Conservation (phyloP, 257 asterid species). For the Striga asiatica region DNA sequence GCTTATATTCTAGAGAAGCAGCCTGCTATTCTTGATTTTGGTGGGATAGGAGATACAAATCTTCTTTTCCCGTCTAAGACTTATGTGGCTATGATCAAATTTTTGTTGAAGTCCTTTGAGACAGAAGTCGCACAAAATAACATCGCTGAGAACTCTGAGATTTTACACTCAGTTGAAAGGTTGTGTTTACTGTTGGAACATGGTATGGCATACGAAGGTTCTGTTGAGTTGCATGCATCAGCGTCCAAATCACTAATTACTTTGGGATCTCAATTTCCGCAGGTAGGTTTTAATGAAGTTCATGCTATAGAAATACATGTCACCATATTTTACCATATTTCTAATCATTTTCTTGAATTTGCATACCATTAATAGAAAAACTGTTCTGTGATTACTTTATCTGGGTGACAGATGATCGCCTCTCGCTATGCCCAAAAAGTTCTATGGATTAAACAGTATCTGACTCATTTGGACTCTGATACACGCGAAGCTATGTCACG, state of each 20-base stretch:
- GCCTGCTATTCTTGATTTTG: slow-evolving; percentile 44
- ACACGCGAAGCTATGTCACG: slow-evolving; percentile 94
- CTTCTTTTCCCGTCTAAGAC: slow-evolving; percentile 66
- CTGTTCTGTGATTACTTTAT: slow-evolving; percentile 17
- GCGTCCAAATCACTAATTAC: slow-evolving; percentile 86
- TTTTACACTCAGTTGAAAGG: slow-evolving; percentile 40
- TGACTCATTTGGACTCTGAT: slow-evolving; percentile 66
- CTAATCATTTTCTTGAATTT: slow-evolving; percentile 11
- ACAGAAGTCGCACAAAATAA: slow-evolving; percentile 42
- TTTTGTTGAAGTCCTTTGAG: slow-evolving; percentile 89
- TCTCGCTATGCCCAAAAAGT: slow-evolving; percentile 63
- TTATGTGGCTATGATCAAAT: slow-evolving; percentile 75
- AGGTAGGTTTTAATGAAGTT: slow-evolving; percentile 36
- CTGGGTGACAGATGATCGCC: slow-evolving; percentile 57
- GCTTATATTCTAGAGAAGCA: slow-evolving; percentile 65
- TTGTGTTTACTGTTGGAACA: slow-evolving; percentile 68
- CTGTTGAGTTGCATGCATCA: slow-evolving; percentile 82
- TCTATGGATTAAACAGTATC: slow-evolving; percentile 69
- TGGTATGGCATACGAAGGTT: slow-evolving; percentile 82
- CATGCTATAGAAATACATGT: slow-evolving; percentile 2
- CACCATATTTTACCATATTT: slow-evolving; percentile 4
- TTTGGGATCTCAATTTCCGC: slow-evolving; percentile 63
- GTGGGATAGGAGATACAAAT: slow-evolving; percentile 38
- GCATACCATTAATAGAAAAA: neutral
- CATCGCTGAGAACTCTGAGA: slow-evolving; percentile 33